phyloP scores from a whole-genome alignment of 2,329 filamentous ascomycete species.

The Penicillium sp. region DNA sequence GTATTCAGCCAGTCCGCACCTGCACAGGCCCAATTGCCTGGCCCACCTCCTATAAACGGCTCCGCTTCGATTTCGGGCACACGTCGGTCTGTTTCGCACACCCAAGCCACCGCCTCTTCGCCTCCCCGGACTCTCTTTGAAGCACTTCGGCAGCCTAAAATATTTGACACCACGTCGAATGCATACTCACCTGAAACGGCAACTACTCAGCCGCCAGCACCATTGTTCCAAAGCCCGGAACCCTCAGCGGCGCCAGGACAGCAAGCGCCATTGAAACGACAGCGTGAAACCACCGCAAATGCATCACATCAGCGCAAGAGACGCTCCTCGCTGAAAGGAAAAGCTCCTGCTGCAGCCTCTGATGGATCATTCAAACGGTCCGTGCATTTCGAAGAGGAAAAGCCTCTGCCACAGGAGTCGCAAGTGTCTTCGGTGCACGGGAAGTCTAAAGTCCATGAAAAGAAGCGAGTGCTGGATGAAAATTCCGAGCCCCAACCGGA shows the following conservation, averaged over 20 bases:
- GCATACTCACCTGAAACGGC: background rate
- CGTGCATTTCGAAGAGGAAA: constrained; percentile 5
- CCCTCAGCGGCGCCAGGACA: background rate
- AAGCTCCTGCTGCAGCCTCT: background rate
- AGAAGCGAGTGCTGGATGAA: constrained; percentile 29
- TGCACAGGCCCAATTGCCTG: background rate
- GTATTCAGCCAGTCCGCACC: background rate
- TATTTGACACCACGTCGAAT: constrained; percentile 7
- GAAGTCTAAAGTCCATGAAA: constrained; percentile 13
- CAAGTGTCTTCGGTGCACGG: background rate
- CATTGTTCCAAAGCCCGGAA: constrained; percentile 6
- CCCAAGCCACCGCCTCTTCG: background rate
- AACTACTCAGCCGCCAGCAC: background rate
- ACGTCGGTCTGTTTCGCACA: background rate
- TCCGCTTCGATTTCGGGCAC: background rate
- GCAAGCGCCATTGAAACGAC: background rate
- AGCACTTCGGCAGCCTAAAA: constrained; percentile 7
- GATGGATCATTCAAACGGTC: constrained; percentile 1
- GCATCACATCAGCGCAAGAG: background rate
- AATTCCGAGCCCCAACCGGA: constrained; percentile 13
- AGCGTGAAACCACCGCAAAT: background rate
- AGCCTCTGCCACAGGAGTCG: background rate
- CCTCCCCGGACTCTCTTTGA: constrained; percentile 6
- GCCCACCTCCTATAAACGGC: background rate
- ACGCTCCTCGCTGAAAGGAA: constrained; percentile 8